Conservation (phyloP, 2,329 filamentous ascomycete genomes). For the Ceratocystis cubensis region DNA sequence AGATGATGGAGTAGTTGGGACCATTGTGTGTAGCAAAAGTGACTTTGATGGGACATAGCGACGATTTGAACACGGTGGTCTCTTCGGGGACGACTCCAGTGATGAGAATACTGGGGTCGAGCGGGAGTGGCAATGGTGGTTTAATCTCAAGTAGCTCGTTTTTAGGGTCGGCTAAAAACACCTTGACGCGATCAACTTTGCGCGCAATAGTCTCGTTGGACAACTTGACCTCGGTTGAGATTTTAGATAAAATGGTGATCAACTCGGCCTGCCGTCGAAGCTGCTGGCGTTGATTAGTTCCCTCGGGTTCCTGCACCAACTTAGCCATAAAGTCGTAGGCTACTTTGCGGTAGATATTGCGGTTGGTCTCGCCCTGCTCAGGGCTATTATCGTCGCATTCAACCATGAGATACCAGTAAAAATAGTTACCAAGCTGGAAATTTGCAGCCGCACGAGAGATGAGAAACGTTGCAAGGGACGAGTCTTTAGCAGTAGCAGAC, state of each 20-base stretch:
- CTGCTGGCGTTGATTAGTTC: conserved; percentile 59
- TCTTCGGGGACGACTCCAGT: conserved; percentile 73
- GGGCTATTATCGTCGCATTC: conserved; percentile 79
- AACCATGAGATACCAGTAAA: conserved; percentile 98
- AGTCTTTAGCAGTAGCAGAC: conserved; percentile 44
- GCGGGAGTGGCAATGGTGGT: conserved; percentile 71
- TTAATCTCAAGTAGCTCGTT: conserved; percentile 78
- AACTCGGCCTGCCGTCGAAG: conserved; percentile 81
- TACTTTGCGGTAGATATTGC: conserved; percentile 80
- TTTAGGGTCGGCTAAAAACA: conserved; percentile 72
- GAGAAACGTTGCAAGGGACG: conserved; percentile 77
- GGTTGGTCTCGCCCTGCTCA: conserved; percentile 61
- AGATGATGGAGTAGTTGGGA: conserved; percentile 77
- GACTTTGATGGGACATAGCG: conserved; percentile 78
- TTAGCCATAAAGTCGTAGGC: conserved; percentile 94
- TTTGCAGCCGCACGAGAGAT: conserved; percentile 80
- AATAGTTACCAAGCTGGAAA: conserved; percentile 82
- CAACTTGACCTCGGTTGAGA: conserved; percentile 77
- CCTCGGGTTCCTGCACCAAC: conserved; percentile 57
- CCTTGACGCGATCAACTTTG: conserved; percentile 76
- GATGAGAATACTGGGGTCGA: conserved; percentile 73
- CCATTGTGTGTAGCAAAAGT: conserved; percentile 73
- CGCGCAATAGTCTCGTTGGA: conserved; percentile 64
- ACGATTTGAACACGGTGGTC: conserved; percentile 89
- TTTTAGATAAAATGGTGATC: conserved; percentile 72